phyloP scores from a whole-genome alignment of 176 grass and related monocot genomes.

The Themeda triandra region DNA sequence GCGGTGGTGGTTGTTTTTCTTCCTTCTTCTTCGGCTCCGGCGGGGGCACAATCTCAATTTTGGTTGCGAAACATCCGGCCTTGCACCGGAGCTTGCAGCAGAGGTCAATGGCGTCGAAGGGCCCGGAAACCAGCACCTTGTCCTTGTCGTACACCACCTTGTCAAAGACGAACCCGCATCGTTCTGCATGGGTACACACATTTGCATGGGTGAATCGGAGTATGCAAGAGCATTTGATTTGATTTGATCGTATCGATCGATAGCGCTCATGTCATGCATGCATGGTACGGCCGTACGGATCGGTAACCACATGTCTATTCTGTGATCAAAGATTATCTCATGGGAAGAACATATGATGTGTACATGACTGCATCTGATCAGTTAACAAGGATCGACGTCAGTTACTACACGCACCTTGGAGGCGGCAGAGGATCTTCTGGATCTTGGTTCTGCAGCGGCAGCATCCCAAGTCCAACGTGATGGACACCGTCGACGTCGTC shows the following conservation, averaged over 20 bases:
- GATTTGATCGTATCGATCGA: too few species aligned
- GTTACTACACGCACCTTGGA: not conserved
- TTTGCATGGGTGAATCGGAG: too few species aligned
- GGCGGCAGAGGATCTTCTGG: not conserved
- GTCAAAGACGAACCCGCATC: conserved; percentile 37
- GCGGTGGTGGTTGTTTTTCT: rapidly evolving
- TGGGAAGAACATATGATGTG: too few species aligned
- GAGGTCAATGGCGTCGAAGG: conserved; percentile 53
- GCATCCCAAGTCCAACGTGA: not conserved
- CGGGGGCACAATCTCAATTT: conserved; percentile 19
- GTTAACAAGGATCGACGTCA: too few species aligned
- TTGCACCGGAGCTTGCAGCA: conserved; percentile 61
- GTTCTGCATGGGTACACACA: not conserved
- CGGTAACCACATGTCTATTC: too few species aligned
- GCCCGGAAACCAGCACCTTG: conserved; percentile 52
- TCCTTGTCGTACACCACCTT: conserved; percentile 61
- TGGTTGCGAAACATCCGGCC: conserved; percentile 31
- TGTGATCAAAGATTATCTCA: too few species aligned
- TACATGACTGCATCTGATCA: too few species aligned
- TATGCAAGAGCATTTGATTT: too few species aligned
- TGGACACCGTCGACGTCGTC: not conserved
- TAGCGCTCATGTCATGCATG: too few species aligned
- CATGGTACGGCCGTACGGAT: too few species aligned
- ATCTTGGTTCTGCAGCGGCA: not conserved
- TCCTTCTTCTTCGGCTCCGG: not conserved